Conservation (phyloP, 139 green algal species). For the Chlamydomonas sp. region DNA sequence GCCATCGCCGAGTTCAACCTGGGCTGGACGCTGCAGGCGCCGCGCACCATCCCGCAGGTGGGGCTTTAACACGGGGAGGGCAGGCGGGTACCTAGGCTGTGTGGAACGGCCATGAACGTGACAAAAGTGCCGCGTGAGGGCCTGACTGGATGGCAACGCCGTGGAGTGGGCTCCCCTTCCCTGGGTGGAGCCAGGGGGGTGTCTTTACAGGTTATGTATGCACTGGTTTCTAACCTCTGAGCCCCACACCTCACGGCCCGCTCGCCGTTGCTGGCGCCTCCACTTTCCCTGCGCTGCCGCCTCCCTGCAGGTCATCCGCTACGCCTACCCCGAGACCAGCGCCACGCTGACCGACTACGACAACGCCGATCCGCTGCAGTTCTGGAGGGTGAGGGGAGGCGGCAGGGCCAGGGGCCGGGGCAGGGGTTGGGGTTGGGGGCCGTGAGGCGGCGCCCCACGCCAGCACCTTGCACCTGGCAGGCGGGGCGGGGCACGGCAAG, state of each 20-base stretch:
- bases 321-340: not conserved
- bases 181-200: not conserved
- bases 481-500: not conserved
- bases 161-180: no score
- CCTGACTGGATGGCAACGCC: not conserved
- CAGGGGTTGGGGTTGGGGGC: no score
- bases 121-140: not conserved
- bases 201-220: not conserved
- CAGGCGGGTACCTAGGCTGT: not conserved
- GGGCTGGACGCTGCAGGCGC: not conserved
- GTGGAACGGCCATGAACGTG: not conserved
- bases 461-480: not conserved
- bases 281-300: not conserved
- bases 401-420: no score
- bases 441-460: not conserved
- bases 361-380: not conserved
- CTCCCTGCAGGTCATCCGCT: not conserved
- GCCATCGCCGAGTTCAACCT: not conserved
- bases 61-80: not conserved
- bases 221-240: not conserved
- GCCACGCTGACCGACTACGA: not conserved
- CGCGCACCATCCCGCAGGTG: not conserved
- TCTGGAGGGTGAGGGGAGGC: not conserved
- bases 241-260: not conserved
- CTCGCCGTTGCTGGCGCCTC: no score